Base-by-base conservation (phyloP, 306 rosid species). In the Cicer chorassanicum region DNA sequence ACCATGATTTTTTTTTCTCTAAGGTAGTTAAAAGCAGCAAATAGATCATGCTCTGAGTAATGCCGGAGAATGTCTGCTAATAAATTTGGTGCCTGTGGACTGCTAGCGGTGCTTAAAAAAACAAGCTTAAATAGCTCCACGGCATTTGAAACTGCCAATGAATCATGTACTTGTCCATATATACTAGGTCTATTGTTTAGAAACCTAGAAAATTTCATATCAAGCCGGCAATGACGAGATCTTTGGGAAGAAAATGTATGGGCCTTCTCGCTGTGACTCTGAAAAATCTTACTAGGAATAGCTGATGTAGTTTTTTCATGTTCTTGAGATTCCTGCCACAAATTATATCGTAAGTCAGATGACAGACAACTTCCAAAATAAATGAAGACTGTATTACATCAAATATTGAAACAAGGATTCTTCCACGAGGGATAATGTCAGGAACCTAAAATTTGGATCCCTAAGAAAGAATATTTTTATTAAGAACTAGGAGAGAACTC, bases 81-180 rank as follows among this genome's bases (percentile, higher is more conserved):
- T 68, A 92, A 86, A 82, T 76, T 90, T 43, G 97, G 87, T 42
- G 90, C 90, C 46, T 75, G 86, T 13, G 90, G 82, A 44, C 87
- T 82, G 66, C 87, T 79, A 57, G 96, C 88, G 83, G 89, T 88
- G 83, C 95, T 90, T 74, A 92, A 77, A 77, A 94, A 94, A 69
- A 94, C 90, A 80, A 94, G 97, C 89, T 94, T 94, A 86, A 94
- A 94, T 46, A 94, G 89, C 88, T 94, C 97, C 77, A 94, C 95
- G 43, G 91, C 96, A 85, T 90, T 94, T 65, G 99, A 88, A 82
- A 94, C 82, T 68, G 99, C 96, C 88, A 94, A 80, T 53, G 99
- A 92, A 70, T 88, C 87, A 41, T 84, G 74, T 55, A 92, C 90
- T 82, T 86, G 87, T 84, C 83, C 84, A 70, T 81, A 78, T 67